Conservation (phyloP, 2,329 filamentous ascomycete species). For the Alternaria gansuensis region DNA sequence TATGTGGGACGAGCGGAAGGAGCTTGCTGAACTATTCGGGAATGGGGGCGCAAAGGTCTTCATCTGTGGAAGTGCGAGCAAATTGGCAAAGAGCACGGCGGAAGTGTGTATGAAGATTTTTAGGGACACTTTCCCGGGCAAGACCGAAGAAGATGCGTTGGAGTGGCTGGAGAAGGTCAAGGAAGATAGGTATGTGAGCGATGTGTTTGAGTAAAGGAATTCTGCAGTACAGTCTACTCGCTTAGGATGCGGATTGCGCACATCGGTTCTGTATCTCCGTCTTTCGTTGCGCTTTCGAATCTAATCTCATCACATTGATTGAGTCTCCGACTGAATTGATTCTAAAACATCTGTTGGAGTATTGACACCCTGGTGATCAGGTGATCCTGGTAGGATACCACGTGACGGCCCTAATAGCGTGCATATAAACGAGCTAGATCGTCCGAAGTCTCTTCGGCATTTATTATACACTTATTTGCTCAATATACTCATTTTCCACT, state of each 20-base stretch:
- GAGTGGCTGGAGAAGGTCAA: constrained; percentile 14
- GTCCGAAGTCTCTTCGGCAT: too few relatives aligned
- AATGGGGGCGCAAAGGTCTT: constrained; percentile 63
- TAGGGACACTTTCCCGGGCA: constrained; percentile 7
- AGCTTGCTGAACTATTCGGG: constrained; percentile 54
- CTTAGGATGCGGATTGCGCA: not conserved
- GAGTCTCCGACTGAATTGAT: not conserved
- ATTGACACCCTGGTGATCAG: too few relatives aligned
- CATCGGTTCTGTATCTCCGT: not conserved
- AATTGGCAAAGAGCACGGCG: constrained; percentile 52
- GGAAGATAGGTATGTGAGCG: constrained; percentile 18
- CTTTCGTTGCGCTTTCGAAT: not conserved
- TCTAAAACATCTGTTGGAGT: not conserved
- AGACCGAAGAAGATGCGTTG: constrained; percentile 14
- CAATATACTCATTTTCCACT: too few relatives aligned
- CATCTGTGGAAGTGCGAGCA: constrained; percentile 67
- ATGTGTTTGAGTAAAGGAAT: constrained; percentile 15
- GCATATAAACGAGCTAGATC: too few relatives aligned
- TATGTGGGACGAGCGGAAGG: constrained; percentile 57
- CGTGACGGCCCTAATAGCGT: too few relatives aligned
- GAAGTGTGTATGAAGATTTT: constrained; percentile 42
- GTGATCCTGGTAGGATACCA: too few relatives aligned
- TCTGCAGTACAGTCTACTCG: not conserved
- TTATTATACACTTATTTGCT: too few relatives aligned
- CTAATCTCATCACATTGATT: not conserved